These are phyloP conservation scores for Thelonectria rubi DNA, from an alignment of 2,329 filamentous ascomycete genomes.

Conservation along the genomic window DNA sequence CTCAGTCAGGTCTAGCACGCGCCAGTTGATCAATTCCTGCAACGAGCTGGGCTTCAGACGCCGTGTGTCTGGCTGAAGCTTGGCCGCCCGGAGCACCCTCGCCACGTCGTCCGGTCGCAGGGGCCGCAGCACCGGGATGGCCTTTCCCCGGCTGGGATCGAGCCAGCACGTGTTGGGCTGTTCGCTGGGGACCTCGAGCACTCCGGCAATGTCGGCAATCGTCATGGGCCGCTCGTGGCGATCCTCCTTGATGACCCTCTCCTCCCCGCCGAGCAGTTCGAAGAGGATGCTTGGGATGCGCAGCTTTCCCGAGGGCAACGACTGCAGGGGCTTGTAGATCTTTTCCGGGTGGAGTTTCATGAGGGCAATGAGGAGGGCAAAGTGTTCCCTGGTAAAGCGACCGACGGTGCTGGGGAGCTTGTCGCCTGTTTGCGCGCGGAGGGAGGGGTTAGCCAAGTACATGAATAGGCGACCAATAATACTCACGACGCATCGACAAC, in stretches of 20 bases:
- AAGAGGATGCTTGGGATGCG: neutral
- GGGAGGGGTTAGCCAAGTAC: neutral
- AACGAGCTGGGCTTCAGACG: slow-evolving; percentile 1
- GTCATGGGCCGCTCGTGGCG: neutral
- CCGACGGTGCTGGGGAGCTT: slow-evolving; percentile 2
- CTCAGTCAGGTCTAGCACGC: slow-evolving; percentile 3
- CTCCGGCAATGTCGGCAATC: neutral
- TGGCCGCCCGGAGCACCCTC: neutral
- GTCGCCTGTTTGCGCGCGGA: neutral
- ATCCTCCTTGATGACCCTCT: neutral
- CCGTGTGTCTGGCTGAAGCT: neutral
- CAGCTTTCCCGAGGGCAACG: neutral
- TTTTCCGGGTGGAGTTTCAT: slow-evolving; percentile 1
- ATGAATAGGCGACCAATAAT: neutral
- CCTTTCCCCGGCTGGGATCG: neutral
- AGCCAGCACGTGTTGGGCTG: neutral
- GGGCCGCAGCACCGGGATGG: neutral
- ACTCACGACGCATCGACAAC: slow-evolving; percentile 4
- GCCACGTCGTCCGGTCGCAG: neutral
- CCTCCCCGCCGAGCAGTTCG: neutral
- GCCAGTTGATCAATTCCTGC: slow-evolving; percentile 1
- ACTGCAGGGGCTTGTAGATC: neutral
- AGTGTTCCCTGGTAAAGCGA: slow-evolving; percentile 5
- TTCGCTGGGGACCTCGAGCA: neutral
- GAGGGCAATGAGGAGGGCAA: slow-evolving; percentile 3